phyloP scores from a whole-genome alignment of 805 yeast species.

The Teunomyces stri region DNA sequence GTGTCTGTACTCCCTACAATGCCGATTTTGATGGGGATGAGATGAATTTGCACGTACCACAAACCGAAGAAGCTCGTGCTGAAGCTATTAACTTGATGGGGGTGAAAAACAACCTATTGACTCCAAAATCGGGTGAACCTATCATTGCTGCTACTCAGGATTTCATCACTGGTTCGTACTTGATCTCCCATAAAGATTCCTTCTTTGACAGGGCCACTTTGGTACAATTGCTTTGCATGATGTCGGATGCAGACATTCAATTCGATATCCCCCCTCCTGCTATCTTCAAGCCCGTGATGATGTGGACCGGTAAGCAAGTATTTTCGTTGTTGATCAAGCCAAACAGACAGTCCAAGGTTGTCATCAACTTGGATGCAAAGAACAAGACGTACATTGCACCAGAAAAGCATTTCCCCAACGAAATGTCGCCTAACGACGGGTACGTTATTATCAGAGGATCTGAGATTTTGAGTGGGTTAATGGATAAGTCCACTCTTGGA shows the following conservation, averaged over 20 bases:
- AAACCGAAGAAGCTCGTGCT: conserved; percentile 97
- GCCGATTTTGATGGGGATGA: conserved; percentile 99
- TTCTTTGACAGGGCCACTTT: conserved; percentile 87
- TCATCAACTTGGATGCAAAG: conserved; percentile 90
- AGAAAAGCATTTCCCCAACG: conserved; percentile 64
- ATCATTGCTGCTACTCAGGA: conserved; percentile 99
- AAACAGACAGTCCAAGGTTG: conserved; percentile 68
- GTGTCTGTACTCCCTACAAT: conserved; percentile 98
- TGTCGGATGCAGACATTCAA: conserved; percentile 87
- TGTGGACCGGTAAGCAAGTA: conserved; percentile 98
- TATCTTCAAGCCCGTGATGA: conserved; percentile 77
- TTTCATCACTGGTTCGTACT: conserved; percentile 93
- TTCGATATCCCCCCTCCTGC: conserved; percentile 97
- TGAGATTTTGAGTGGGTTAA: conserved; percentile 83
- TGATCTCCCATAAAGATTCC: conserved; percentile 89
- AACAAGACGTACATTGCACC: conserved; percentile 89
- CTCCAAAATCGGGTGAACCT: conserved; percentile 98
- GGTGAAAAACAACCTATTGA: conserved; percentile 87
- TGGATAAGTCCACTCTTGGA: conserved; percentile 95
- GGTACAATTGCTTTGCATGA: conserved; percentile 82
- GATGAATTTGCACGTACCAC: conserved; percentile 98
- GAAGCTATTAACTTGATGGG: conserved; percentile 99
- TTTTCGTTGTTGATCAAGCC: conserved; percentile 87
- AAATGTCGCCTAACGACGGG: conserved; percentile 98
- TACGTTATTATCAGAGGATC: conserved; percentile 89